Base-by-base conservation (phyloP, 179 eudicot genomes). In the Gypsophila paniculata region DNA sequence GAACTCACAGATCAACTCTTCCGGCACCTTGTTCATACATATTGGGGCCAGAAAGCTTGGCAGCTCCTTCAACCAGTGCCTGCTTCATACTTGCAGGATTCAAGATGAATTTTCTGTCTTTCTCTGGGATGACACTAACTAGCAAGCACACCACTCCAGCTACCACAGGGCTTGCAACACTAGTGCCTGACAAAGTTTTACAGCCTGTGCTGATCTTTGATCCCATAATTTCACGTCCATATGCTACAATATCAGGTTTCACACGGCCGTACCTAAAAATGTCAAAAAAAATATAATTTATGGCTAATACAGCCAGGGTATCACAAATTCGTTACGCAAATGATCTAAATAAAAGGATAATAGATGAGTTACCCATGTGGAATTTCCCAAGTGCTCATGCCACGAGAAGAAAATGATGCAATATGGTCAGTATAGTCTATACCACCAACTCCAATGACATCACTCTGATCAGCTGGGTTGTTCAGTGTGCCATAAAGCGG, bases 21-120 rank as follows among this genome's bases (percentile, higher is more conserved):
- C 99, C 99, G 54, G 99, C 99, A 77, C 99, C 99, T 82, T 94
- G 99, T 79, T 94, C 99, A 83, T 88, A 94, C 88, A 94, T 90
- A 75, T 90, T 84, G 63, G 99, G 92, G 72, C 99, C 99, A 82
- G 97, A 83, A 68, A 94, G 99, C 85, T 86, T 90, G 48, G 97
- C 88, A 71, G 99, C 97, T 69, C 97, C 99, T 82, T 94, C 99
- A 72, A 94, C 97, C 55, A 94, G 82, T 15, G 97, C 96, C 81
- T 94, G 99, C 82, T 94, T 94, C 97, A 94, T 91, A 87, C 96
- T 91, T 39, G 92, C 99, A 61, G 99, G 99, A 88, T 94, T 94
- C 64, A 94, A 76, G 65, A 88, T 74, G 18, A 75, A 78, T 69
- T 90, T 94, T 76, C 97, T 80, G 57, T 82, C 85, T 64, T 61